Percentiles rank a stretch among this genome's conserved stretches.
Evolutionary conservation across 352 stramenopile genomes (phyloP).

Genomic region (Phytophthora cactorum): DNA sequence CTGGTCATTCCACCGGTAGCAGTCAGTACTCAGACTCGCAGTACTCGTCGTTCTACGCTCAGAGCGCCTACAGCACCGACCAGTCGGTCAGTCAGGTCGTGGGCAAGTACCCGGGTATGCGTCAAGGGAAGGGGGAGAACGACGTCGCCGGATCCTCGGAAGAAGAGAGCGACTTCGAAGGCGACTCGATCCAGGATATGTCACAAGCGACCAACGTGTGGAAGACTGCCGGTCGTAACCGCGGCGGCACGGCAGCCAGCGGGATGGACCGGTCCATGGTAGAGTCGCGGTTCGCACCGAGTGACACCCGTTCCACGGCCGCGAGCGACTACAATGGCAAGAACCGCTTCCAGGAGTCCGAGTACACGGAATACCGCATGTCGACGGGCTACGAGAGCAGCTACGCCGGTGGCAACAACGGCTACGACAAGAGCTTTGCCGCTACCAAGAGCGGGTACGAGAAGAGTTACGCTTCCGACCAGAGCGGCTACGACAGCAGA

Average conservation of each 20-base stretch:
- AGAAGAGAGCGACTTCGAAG: conserved; percentile 49
- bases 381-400: conserved; percentile 16
- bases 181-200: conserved; percentile 54
- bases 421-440: conserved; percentile 35
- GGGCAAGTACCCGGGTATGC: conserved; percentile 35
- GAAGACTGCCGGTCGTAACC: conserved; percentile 31
- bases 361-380: conserved; percentile 39
- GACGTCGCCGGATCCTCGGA: conserved; percentile 41
- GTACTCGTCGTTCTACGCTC: conserved; percentile 35
- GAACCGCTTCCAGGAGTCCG: conserved; percentile 30
- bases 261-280: conserved; percentile 22
- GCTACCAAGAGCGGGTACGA: conserved; percentile 24
- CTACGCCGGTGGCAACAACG: conserved; percentile 12
- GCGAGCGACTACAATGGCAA: conserved; percentile 29
- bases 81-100: conserved; percentile 24
- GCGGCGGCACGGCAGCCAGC: conserved; percentile 6
- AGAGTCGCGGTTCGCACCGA: conserved; percentile 19
- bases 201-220: conserved; percentile 36
- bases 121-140: conserved; percentile 29
- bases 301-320: conserved; percentile 31
- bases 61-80: conserved; percentile 29
- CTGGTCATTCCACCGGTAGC: conserved; percentile 20
- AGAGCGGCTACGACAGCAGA: conserved; percentile 37
- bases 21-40: conserved; percentile 39
- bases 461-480: conserved; percentile 23